Evolutionary conservation across 495 filamentous ascomycete species (phyloP).

Genomic region (Sphaerosporella brunnea): DNA sequence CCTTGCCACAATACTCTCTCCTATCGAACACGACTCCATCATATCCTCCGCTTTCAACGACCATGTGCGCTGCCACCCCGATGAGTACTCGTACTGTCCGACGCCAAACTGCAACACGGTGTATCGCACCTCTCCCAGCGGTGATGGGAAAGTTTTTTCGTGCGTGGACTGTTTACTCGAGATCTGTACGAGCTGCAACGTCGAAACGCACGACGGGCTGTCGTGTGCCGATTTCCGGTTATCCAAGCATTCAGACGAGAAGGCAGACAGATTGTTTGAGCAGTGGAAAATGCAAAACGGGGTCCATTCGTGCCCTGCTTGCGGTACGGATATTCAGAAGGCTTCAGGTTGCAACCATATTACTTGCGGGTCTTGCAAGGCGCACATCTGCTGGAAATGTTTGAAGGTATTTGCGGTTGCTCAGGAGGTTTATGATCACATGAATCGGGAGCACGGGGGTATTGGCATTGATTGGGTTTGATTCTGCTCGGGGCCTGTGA

Average conservation of each 20-base stretch:
- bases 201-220: constrained; percentile 25
- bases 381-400: constrained; percentile 30
- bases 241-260: constrained; percentile 8
- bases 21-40: constrained; percentile 18
- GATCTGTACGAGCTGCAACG: constrained; percentile 26
- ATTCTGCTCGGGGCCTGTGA: too few relatives aligned
- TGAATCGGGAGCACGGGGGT: constrained; percentile 20
- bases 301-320: constrained; percentile 25
- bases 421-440: constrained; percentile 23
- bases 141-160: constrained; percentile 15
- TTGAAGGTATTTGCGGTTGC: constrained; percentile 15
- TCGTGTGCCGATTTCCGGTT: constrained; percentile 26
- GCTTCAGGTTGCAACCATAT: constrained; percentile 29
- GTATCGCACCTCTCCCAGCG: constrained; percentile 13
- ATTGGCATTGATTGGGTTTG: too few relatives aligned
- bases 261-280: constrained; percentile 9
- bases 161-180: constrained; percentile 27
- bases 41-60: constrained; percentile 23
- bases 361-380: constrained; percentile 21
- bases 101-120: constrained; percentile 27
- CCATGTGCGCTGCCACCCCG: constrained; percentile 22
- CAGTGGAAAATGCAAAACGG: constrained; percentile 20
- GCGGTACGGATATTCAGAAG: constrained; percentile 26
- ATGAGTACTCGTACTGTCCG: constrained; percentile 27
- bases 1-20: constrained; percentile 10